Evolutionary conservation across 169 alveolate genomes (phyloP), one percentile per base, ranked within the genome.

Genomic region (Cyclospora cayetanensis): DNA sequence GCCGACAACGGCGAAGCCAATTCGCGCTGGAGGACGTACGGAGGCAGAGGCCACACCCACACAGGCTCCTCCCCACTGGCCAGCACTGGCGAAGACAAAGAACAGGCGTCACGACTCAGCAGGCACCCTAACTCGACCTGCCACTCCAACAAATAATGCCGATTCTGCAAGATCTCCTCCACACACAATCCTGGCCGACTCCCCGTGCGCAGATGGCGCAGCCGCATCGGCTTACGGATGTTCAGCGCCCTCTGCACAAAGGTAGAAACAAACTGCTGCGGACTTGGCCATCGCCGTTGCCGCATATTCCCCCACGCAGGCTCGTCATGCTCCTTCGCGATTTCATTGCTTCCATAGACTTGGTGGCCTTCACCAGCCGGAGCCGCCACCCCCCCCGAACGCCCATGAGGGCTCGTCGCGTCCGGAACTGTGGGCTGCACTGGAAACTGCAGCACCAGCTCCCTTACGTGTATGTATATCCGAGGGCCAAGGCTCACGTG

Each of bases 11-110:
- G 60, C 42, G 74, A 52, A 18, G 53, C 53, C 22, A 76, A 50
- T 4, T 53, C 76, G 52, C 12, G 37, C 53, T 53, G 76, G 37
- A 53, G 74, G 39, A 72, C 90, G 55, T 80, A 80, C 0, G 90
- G 90, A 9, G 90, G 90, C 4, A 80, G 60, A 15, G 90, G 90
- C 90, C 90, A 80, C 41, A 53, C 90, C n/a, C n/a, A n/a, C n/a
- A n/a, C n/a, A n/a, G n/a, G n/a, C n/a, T n/a, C n/a, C n/a, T n/a
- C n/a, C n/a, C n/a, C n/a, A n/a, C n/a, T n/a, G n/a, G n/a, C n/a
- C n/a, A n/a, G n/a, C n/a, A n/a, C n/a, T n/a, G n/a, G n/a, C n/a
- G n/a, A n/a, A n/a, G n/a, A n/a, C n/a, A n/a, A n/a, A n/a, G n/a
- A n/a, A n/a, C n/a, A n/a, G n/a, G n/a, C n/a, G n/a, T n/a, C n/a